These are phyloP conservation scores for Marasmius oreades DNA, from an alignment of 1,284 basidiomycete species.

Conservation along the genomic window DNA sequence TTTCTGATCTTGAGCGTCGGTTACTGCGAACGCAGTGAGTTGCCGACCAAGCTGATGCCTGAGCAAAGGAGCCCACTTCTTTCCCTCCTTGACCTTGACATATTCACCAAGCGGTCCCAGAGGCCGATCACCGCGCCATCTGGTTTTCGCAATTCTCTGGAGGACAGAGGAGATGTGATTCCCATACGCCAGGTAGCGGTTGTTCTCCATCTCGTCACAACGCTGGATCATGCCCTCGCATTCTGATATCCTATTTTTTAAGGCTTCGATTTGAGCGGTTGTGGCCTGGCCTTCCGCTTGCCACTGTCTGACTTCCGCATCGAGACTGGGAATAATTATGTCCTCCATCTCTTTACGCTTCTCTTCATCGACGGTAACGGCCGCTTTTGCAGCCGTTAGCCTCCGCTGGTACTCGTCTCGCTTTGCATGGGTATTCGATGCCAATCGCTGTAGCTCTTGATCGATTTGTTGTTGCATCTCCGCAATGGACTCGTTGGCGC, in stretches of 20 bases:
- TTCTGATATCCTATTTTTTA: conserved; percentile 38
- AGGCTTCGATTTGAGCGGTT: conserved; percentile 27
- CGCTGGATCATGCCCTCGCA: conserved; percentile 44
- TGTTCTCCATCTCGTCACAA: conserved; percentile 35
- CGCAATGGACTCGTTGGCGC: conserved; percentile 42
- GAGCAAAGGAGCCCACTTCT: conserved; percentile 66
- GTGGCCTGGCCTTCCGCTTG: conserved; percentile 31
- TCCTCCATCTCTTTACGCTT: conserved; percentile 29
- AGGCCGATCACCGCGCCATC: conserved; percentile 71
- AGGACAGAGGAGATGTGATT: conserved; percentile 59
- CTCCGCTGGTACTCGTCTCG: conserved; percentile 52
- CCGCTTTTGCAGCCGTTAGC: conserved; percentile 39
- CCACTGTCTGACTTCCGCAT: conserved; percentile 27
- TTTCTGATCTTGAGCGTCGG: conserved; percentile 64
- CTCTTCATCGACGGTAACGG: conserved; percentile 33
- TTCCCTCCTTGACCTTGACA: conserved; percentile 72
- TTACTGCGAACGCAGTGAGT: conserved; percentile 79
- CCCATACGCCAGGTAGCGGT: conserved; percentile 62
- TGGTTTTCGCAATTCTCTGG: conserved; percentile 47
- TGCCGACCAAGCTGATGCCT: conserved; percentile 59
- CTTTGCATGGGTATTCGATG: conserved; percentile 55
- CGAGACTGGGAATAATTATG: conserved; percentile 29
- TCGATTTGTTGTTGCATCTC: conserved; percentile 50
- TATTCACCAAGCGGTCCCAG: conserved; percentile 85
- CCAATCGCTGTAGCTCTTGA: conserved; percentile 53